These are phyloP conservation scores for Talaromyces liani DNA, from an alignment of 495 filamentous ascomycete genomes.

Conservation along the genomic window DNA sequence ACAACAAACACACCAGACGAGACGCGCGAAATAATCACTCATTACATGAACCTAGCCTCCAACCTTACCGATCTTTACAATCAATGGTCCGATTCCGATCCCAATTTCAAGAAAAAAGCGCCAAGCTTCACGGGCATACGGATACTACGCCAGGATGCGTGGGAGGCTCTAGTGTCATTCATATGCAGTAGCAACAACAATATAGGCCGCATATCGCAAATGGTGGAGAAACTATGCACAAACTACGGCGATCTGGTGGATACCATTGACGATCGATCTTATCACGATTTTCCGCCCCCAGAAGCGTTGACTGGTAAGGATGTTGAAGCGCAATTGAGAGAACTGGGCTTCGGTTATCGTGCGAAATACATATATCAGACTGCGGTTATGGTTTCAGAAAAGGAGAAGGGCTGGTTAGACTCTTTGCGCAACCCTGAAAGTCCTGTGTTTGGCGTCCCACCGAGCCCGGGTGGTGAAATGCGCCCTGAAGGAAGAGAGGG, in stretches of 20 bases:
- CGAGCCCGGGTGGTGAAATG: slow-evolving; percentile 40
- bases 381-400: slow-evolving; percentile 64
- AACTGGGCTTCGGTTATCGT: slow-evolving; percentile 89
- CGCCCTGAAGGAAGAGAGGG: slow-evolving; percentile 51
- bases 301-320: slow-evolving; percentile 56
- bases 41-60: slow-evolving; percentile 76
- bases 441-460: slow-evolving; percentile 46
- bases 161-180: slow-evolving; percentile 90
- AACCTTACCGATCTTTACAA: slow-evolving; percentile 71
- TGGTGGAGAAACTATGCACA: slow-evolving; percentile 87
- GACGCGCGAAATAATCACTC: slow-evolving; percentile 58
- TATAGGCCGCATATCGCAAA: slow-evolving; percentile 86
- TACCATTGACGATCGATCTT: slow-evolving; percentile 58
- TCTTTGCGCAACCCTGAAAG: slow-evolving; percentile 68
- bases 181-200: slow-evolving; percentile 99
- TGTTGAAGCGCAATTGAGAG: slow-evolving; percentile 71
- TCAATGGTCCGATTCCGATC: slow-evolving; percentile 78
- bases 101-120: slow-evolving; percentile 85
- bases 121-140: slow-evolving; percentile 84
- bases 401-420: slow-evolving; percentile 68
- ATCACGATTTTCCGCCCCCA: slow-evolving; percentile 82
- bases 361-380: slow-evolving; percentile 87
- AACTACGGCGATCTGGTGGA: slow-evolving; percentile 77
- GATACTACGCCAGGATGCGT: slow-evolving; percentile 92
- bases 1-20: slow-evolving; percentile 35